Conservation (phyloP, 1,139 yeast genomes). For the Suhomyces terraborum region DNA sequence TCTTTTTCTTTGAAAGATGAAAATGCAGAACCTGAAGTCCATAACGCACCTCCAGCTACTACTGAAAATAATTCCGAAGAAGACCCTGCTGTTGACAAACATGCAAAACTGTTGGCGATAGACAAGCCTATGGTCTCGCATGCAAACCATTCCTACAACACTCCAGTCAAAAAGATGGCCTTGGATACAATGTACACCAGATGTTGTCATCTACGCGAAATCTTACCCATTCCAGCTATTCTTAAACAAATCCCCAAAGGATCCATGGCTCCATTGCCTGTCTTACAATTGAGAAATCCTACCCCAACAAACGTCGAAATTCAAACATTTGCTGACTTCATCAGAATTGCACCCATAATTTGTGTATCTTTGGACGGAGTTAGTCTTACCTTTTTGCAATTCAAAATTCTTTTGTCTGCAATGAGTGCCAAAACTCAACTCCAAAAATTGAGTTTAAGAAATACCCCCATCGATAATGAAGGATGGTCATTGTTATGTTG, state of each 20-base stretch:
- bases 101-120: conserved; percentile 45
- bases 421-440: conserved; percentile 60
- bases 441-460: conserved; percentile 68
- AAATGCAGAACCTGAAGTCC: conserved; percentile 20
- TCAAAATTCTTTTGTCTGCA: conserved; percentile 61
- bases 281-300: conserved; percentile 68
- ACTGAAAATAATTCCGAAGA: conserved; percentile 25
- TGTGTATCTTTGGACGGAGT: conserved; percentile 75
- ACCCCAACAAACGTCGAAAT: conserved; percentile 74
- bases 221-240: conserved; percentile 75
- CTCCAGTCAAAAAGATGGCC: conserved; percentile 48
- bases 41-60: conserved; percentile 16
- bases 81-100: conserved; percentile 44
- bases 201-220: conserved; percentile 74
- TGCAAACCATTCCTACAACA: conserved; percentile 27
- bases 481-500: conserved; percentile 76
- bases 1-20: conserved; percentile 54
- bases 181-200: conserved; percentile 71
- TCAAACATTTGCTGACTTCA: conserved; percentile 72
- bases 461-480: conserved; percentile 64
- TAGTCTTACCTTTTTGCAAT: conserved; percentile 61
- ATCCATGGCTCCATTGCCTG: conserved; percentile 66
- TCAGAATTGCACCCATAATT: conserved; percentile 70
- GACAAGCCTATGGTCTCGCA: conserved; percentile 51
- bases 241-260: conserved; percentile 72